These are phyloP conservation scores for Acanthochlamys bracteata DNA, from an alignment of 106 monocot species.

Conservation along the genomic window DNA sequence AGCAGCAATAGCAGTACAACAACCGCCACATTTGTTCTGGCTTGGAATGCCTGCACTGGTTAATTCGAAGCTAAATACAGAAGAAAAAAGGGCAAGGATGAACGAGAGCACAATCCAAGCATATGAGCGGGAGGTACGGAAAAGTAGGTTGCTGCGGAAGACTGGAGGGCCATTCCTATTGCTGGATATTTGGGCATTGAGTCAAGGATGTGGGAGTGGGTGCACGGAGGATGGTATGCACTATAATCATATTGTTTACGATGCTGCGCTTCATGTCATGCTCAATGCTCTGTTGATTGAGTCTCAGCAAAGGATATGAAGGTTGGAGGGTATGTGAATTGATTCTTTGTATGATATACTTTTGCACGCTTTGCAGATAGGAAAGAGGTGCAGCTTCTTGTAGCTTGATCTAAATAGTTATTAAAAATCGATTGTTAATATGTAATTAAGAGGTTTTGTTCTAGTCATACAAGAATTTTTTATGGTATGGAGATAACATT, in stretches of 20 bases:
- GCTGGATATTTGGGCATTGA: constrained; percentile 63
- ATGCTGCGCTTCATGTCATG: constrained; percentile 78
- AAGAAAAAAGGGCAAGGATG: constrained; percentile 77
- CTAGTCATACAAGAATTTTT: background rate
- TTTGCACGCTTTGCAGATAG: background rate
- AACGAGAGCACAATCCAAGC: constrained; percentile 18
- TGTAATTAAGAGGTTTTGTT: background rate
- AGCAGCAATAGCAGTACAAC: background rate
- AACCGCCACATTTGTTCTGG: constrained; percentile 61
- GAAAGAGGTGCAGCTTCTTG: constrained; percentile 1
- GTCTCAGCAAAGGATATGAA: constrained; percentile 44
- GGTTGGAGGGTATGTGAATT: background rate
- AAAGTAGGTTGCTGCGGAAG: constrained; percentile 32
- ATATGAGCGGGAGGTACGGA: constrained; percentile 36
- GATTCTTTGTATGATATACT: background rate
- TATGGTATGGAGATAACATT: too few species aligned
- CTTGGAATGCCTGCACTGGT: constrained; percentile 74
- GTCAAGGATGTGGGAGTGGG: constrained; percentile 37
- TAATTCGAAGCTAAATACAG: constrained; percentile 51
- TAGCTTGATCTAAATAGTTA: background rate
- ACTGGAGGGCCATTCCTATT: constrained; percentile 52
- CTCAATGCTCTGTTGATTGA: constrained; percentile 65
- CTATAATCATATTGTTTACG: constrained; percentile 61
- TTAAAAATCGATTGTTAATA: background rate
- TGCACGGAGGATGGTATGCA: constrained; percentile 93